These are phyloP conservation scores for Solanum gandarillasii DNA, from an alignment of 257 asterid genomes.

Conservation along the genomic window DNA sequence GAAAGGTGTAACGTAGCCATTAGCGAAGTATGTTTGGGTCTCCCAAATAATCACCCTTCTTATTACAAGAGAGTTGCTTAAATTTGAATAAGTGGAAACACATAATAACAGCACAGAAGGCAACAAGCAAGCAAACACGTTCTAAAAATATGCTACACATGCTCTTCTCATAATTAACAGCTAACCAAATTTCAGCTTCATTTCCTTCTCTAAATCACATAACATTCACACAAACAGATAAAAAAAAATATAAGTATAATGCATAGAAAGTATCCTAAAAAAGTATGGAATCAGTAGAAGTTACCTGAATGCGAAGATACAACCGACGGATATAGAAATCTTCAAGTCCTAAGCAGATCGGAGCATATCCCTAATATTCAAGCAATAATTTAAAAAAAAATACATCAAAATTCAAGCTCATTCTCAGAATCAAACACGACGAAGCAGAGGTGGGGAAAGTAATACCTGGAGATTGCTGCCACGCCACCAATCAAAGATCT, in stretches of 20 bases:
- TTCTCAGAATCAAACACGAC: not conserved
- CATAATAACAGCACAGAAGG: not conserved
- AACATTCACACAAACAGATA: not conserved
- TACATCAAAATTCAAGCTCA: not conserved
- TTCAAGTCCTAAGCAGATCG: slow-evolving; percentile 98
- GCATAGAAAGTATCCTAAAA: not conserved
- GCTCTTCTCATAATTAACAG: not conserved
- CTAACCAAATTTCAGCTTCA: not conserved
- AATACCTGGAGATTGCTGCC: slow-evolving; percentile 66
- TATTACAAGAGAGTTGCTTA: not conserved
- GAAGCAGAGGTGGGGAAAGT: not conserved
- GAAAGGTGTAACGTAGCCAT: not conserved
- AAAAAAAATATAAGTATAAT: not conserved
- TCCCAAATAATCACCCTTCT: not conserved
- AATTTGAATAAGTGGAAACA: not conserved
- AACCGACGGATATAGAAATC: slow-evolving; percentile 89
- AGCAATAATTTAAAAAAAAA: not conserved
- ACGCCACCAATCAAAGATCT: slow-evolving; percentile 61
- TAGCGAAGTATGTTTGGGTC: not conserved
- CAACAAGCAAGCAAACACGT: not conserved
- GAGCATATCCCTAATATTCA: slow-evolving; percentile 78
- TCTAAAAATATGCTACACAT: not conserved
- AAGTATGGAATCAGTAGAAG: not conserved
- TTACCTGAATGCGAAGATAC: slow-evolving; percentile 87
- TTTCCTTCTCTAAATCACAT: not conserved